Evolutionary conservation across 805 yeast genomes (phyloP), one percentile per base, ranked within the genome.

Genomic region (Ogataea degrootiae): DNA sequence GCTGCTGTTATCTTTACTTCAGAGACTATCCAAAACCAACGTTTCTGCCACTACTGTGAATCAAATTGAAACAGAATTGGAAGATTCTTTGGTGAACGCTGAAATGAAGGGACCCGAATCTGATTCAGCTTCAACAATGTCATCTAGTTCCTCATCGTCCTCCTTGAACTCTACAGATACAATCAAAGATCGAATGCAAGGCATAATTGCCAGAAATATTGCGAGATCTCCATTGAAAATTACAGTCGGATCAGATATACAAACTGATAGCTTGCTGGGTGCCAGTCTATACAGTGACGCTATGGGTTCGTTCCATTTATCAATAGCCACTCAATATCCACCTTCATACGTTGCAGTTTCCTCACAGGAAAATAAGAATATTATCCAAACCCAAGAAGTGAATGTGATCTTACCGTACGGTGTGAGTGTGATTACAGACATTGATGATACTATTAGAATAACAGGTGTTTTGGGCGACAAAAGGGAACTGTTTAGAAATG

Each of bases 391-490:
- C 43, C 73, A 74, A 46, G 77, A 77, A 26, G 64, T 75, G 1
- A 66, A 71, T 43, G 56, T 74, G 33, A 70, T 80, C 12, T 50
- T 50, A 1, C 56, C 59, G 0, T 43, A 60, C 0, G 94, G 96
- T 0, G 69, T 83, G 21, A 87, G 87, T 12, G 65, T 94, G 2
- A 90, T 94, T 21, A 83, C 91, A 58, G 99, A 94, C 64, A 83
- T 94, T 38, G 99, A 94, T 62, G 99, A 94, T 62, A 94, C 99
- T 0, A 82, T 92, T 34, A 86, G 94, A 59, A 73, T 80, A 38
- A 90, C 99, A 0, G 98, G 98, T 2, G 92, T 94, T 0, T 75
- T 87, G 34, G 92, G 92, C 1, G 96, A 91, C 51, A 90, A 88
- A 66, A 74, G 95, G 49, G 88, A 86, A 37, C 73, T 92, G 54